These are phyloP conservation scores for Sporothrix pseudoabietina DNA, from an alignment of 2,329 filamentous ascomycete species.

Conservation along the genomic window DNA sequence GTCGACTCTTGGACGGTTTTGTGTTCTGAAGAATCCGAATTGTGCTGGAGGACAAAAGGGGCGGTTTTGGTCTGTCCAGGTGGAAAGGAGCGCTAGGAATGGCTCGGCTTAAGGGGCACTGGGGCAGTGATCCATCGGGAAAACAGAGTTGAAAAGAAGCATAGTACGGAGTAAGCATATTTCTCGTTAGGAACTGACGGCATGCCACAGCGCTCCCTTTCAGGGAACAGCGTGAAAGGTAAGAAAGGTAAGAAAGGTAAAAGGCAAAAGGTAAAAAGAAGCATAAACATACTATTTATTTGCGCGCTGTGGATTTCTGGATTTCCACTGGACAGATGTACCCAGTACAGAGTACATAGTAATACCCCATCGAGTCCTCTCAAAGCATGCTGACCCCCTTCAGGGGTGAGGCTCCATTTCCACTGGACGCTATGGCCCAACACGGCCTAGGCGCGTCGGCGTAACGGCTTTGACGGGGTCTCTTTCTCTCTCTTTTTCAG, in stretches of 20 bases:
- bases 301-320: not conserved
- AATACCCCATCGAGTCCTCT: not conserved
- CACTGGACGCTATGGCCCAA: constrained; percentile 9
- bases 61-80: not conserved
- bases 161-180: constrained; percentile 9
- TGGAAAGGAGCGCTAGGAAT: not conserved
- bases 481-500: not conserved
- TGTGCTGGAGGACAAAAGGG: not conserved
- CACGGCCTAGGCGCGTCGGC: constrained; percentile 1
- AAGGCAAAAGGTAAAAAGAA: not conserved
- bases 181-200: not conserved
- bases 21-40: not conserved
- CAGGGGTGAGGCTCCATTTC: constrained; percentile 12
- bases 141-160: constrained; percentile 5
- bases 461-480: constrained; percentile 7
- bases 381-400: not conserved
- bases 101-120: too few species aligned
- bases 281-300: not conserved
- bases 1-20: not conserved
- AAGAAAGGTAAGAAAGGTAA: not conserved
- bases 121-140: not conserved
- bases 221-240: not conserved
- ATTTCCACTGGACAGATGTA: not conserved
- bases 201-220: not conserved
- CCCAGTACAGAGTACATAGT: not conserved